A percentile compares a stretch with the other conserved stretches of the same genome.
phyloP scores from a whole-genome alignment of 176 grass and related monocot genomes.

The Alopecurus myosuroides region DNA sequence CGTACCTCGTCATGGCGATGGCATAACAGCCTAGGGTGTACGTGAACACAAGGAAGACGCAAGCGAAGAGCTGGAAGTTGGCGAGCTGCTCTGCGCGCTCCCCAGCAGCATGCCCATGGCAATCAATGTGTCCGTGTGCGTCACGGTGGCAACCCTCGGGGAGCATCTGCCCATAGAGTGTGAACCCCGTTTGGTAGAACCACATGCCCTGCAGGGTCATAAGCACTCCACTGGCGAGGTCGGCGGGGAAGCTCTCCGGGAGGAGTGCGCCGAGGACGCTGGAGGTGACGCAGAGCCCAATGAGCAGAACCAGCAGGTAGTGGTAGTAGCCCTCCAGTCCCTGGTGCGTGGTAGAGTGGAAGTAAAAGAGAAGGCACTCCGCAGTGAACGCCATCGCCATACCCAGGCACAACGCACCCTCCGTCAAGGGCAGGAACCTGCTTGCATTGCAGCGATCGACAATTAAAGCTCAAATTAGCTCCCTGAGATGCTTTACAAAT shows the following conservation, averaged over 20 bases:
- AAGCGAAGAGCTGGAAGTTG: slow-evolving; percentile 54
- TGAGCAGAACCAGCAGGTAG: slow-evolving; percentile 66
- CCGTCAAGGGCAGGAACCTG: slow-evolving; percentile 63
- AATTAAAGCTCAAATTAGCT: neutral
- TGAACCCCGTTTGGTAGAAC: slow-evolving; percentile 96
- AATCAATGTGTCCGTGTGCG: slow-evolving; percentile 27
- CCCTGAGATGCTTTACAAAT: neutral
- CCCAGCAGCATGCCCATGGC: slow-evolving; percentile 33
- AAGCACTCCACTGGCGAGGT: slow-evolving; percentile 41
- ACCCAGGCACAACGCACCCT: slow-evolving; percentile 48
- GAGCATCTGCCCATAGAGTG: slow-evolving; percentile 79
- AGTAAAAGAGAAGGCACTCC: slow-evolving; percentile 81
- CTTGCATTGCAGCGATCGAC: neutral
- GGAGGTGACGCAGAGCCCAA: slow-evolving; percentile 55
- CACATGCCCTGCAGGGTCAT: slow-evolving; percentile 85
- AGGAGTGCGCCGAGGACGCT: slow-evolving; percentile 55
- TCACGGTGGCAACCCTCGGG: slow-evolving; percentile 53
- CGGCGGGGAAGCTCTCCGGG: slow-evolving; percentile 53
- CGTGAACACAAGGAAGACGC: slow-evolving; percentile 43
- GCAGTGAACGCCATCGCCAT: slow-evolving; percentile 60
- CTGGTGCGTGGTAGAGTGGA: slow-evolving; percentile 78
- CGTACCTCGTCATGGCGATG: slow-evolving; percentile 33
- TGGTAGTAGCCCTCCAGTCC: slow-evolving; percentile 93
- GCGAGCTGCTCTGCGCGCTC: slow-evolving; percentile 69
- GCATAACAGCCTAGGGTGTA: slow-evolving; percentile 48